Evolutionary conservation across 495 filamentous ascomycete genomes (phyloP).

Genomic region (Penicillium ucsense): DNA sequence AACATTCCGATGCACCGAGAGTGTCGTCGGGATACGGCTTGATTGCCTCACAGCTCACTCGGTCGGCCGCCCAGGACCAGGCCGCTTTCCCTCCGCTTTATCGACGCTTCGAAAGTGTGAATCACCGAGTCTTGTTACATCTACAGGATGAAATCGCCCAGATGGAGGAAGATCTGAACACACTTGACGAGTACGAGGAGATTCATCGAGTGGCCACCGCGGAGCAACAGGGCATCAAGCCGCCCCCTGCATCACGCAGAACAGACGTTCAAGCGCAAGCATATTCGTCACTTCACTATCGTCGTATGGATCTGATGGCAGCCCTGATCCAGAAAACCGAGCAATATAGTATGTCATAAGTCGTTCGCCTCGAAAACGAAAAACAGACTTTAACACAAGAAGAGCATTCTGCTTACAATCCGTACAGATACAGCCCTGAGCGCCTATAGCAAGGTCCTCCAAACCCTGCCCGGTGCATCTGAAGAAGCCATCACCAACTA

Average conservation of each 20-base stretch:
- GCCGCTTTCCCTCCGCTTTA: slow-evolving; percentile 58
- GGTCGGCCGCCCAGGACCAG: slow-evolving; percentile 23
- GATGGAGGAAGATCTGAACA: slow-evolving; percentile 64
- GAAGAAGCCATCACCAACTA: slow-evolving; percentile 53
- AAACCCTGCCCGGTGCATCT: slow-evolving; percentile 45
- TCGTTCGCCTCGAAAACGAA: background rate
- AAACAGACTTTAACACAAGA: background rate
- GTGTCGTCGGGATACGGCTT: slow-evolving; percentile 55
- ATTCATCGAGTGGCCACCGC: slow-evolving; percentile 47
- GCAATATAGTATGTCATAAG: slow-evolving; percentile 64
- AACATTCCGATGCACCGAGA: slow-evolving; percentile 16
- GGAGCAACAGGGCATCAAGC: slow-evolving; percentile 35
- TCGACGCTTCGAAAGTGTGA: slow-evolving; percentile 73
- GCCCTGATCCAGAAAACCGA: slow-evolving; percentile 64
- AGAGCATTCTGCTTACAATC: background rate
- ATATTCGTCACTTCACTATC: slow-evolving; percentile 61
- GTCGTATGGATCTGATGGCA: slow-evolving; percentile 59
- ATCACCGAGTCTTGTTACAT: slow-evolving; percentile 76
- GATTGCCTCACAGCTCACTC: slow-evolving; percentile 51
- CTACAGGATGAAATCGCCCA: slow-evolving; percentile 81
- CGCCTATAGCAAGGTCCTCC: slow-evolving; percentile 53
- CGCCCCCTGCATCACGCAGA: slow-evolving; percentile 54
- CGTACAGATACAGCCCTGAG: slow-evolving; percentile 57
- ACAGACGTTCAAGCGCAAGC: slow-evolving; percentile 49
- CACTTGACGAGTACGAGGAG: slow-evolving; percentile 62